Evolutionary conservation across 1,284 basidiomycete genomes (phyloP).

Genomic region (Testicularia cyperi): DNA sequence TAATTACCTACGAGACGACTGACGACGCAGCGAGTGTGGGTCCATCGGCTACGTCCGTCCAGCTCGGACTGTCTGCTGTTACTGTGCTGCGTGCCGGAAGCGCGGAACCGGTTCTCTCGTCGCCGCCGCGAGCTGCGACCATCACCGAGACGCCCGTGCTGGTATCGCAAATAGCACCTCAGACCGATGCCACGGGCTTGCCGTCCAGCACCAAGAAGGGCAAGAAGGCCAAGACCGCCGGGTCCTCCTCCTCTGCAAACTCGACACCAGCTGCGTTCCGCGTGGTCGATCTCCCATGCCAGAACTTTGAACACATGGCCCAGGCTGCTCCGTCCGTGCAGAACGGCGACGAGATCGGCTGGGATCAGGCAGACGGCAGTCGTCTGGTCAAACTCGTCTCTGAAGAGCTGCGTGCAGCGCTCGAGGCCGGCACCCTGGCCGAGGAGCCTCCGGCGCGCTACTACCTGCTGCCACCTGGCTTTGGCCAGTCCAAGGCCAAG

Average conservation of each 20-base stretch:
- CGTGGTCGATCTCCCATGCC: conserved; percentile 22
- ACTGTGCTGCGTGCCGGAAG: conserved; percentile 8
- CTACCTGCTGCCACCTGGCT: conserved; percentile 53
- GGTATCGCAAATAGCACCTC: too few species aligned
- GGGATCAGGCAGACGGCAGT: conserved; percentile 56
- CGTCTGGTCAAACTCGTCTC: conserved; percentile 56
- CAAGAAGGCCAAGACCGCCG: conserved; percentile 16
- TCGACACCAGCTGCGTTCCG: conserved; percentile 17
- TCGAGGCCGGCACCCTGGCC: conserved; percentile 49
- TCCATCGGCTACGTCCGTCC: too few species aligned
- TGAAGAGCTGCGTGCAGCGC: conserved; percentile 54
- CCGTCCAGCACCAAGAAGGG: conserved; percentile 10
- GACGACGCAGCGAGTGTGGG: too few species aligned
- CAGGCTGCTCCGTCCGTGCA: conserved; percentile 15
- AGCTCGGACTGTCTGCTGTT: not conserved
- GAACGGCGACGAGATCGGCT: conserved; percentile 42
- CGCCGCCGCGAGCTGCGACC: not conserved
- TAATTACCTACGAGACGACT: too few species aligned
- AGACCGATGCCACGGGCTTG: too few species aligned
- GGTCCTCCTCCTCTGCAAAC: conserved; percentile 11
- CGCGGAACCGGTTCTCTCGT: conserved; percentile 7
- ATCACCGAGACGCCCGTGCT: not conserved
- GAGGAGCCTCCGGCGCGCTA: conserved; percentile 53
- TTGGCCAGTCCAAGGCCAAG: conserved; percentile 48
- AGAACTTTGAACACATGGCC: conserved; percentile 35